Evolutionary conservation across 139 green algal genomes (phyloP).

Genomic region (Chlamydomonas urium): DNA sequence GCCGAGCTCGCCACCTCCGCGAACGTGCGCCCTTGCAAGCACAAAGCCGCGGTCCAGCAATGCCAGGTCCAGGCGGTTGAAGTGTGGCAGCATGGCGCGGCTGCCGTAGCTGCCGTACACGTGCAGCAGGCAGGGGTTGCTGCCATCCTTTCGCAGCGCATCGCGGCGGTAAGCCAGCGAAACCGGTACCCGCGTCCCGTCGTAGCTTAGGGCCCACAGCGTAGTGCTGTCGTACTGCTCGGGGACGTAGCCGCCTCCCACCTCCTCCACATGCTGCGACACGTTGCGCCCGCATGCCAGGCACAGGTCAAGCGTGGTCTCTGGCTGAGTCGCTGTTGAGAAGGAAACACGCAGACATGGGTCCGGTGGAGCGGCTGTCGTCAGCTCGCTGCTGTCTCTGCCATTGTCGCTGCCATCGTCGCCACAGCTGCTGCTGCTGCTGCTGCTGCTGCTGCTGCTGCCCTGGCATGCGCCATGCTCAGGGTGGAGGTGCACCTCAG

Average conservation of each 20-base stretch:
- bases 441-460: neutral
- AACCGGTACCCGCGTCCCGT: constrained; percentile 1
- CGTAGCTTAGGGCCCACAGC: neutral
- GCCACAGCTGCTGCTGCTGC: neutral
- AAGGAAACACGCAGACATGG: neutral
- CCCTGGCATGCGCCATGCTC: no score
- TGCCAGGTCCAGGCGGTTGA: constrained; percentile 44
- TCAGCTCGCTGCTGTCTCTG: no score
- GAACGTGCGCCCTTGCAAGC: constrained; percentile 62
- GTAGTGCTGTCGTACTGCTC: neutral
- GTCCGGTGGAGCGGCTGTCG: neutral
- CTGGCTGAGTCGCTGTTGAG: neutral
- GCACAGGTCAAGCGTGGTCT: constrained; percentile 4
- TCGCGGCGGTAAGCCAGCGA: neutral
- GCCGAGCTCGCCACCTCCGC: constrained; percentile 72
- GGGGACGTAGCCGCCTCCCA: neutral
- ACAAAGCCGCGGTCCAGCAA: constrained; percentile 53
- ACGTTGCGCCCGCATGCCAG: neutral
- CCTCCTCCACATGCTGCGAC: constrained; percentile 4
- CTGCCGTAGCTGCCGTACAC: constrained; percentile 69
- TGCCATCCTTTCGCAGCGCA: neutral
- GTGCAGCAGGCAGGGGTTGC: neutral
- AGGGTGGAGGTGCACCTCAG: no score
- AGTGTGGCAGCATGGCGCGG: constrained; percentile 35
- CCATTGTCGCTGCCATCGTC: no score